Evolutionary conservation across 2,329 filamentous ascomycete species (phyloP), one percentile per base, ranked within the genome.

Genomic region (Mollisia scopiformis): DNA sequence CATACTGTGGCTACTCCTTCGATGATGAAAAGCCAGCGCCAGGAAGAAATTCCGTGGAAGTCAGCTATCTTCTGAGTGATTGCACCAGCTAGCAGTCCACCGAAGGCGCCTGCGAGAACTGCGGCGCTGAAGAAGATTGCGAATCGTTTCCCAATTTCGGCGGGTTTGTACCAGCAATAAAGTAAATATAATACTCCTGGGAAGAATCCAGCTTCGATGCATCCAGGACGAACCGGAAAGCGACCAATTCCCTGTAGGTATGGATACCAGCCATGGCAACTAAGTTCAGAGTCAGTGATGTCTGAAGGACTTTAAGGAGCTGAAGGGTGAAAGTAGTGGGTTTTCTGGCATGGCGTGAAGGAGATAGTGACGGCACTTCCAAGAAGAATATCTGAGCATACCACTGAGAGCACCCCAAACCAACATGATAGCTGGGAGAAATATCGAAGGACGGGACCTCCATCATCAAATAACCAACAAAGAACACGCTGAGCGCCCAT

Each of bases 81-180:
- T 13, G 77, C 72, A 73, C 78, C 79, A 27, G 79, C 79, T 8
- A 82, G 69, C 3, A 82, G 69, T 7, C 79, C 78, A 10, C 78
- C 78, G 51, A 82, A 82, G 0, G 81, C 81, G 13, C 82, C 82
- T 0, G 77, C 83, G 2, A 84, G 75, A 6, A 86, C 79, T 0
- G 82, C 81, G 1, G 82, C 83, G 0, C 81, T 83, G 66, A 83
- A 84, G 70, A 83, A 86, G n/a, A 85, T 75, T 30, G 79, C 80
- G 62, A 86, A 85, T 1, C 83, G 77, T 66, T 84, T 85, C 10
- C 58, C 80, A 63, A 81, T 77, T 66, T 84, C 81, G 3, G 77
- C 72, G 31, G 76, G 78, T 69, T 82, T 84, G 68, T 86, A 86
- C 82, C 82, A 86, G 1, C 79, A 83, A 1, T 78, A 82, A n/a